Evolutionary conservation across 2,329 filamentous ascomycete genomes (phyloP), one percentile per base, ranked within the genome.

Genomic region (Claviceps pusilla): DNA sequence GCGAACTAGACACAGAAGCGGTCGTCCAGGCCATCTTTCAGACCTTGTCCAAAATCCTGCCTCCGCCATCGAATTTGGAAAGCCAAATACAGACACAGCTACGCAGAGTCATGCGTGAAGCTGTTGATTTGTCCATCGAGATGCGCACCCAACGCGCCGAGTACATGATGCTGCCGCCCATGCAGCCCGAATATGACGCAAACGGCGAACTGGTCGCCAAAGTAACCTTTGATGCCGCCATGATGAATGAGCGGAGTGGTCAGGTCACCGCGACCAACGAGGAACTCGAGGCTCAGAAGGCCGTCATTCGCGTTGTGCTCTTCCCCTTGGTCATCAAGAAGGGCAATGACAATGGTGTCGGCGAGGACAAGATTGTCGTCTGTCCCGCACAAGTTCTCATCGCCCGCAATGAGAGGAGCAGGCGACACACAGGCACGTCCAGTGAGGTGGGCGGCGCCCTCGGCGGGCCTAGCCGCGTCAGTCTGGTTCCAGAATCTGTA

Each of bases 241-340:
- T 95, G 64, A 97, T 98, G 91, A 94, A 93, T 64, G 91, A 96
- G 72, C 85, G 88, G 55, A 88, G 84, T 56, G 84, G 86, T 46
- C 80, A 84, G 59, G 60, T 63, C 31, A 67, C 66, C 19, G 62
- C 66, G 24, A 70, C 81, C 29, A 91, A 93, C 63, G 86, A 91
- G 59, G 86, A 91, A 52, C 79, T 95, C 29, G 87, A 97, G 69
- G 75, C 76, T 6, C 78, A 84, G 57, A 77, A 80, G 45, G 84
- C 89, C 31, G 80, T 91, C 19, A 89, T 98, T 45, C 87, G 93
- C 60, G 81, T 95, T 57, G 90, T 98, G 2, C 79, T 98, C 45
- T 98, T 98, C 75, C 94, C 94, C 10, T 78, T 97, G 1, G 91
- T 98, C 19, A 88, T 97, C 62, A 95, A 95, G 73, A 94, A 93